Evolutionary conservation across 805 yeast genomes (phyloP).

Genomic region (Yamadazyma laniorum): DNA sequence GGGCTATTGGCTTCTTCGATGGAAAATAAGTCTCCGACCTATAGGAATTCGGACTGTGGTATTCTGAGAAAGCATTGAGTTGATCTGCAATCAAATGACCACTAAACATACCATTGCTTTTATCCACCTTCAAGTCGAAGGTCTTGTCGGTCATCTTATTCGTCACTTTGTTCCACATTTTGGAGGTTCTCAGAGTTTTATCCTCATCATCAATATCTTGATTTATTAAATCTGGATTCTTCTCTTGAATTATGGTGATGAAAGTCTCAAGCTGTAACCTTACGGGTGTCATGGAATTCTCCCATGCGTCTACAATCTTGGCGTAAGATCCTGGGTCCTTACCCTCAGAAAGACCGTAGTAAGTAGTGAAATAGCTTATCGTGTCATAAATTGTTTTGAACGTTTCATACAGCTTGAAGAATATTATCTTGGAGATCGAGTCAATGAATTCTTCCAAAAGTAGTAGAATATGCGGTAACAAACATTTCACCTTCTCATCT

Average conservation of each 20-base stretch:
- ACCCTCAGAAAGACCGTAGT: slow-evolving; percentile 22
- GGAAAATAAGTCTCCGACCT: slow-evolving; percentile 31
- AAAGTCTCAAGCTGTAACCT: slow-evolving; percentile 40
- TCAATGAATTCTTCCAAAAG: slow-evolving; percentile 50
- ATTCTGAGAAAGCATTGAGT: slow-evolving; percentile 26
- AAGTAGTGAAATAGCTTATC: slow-evolving; percentile 21
- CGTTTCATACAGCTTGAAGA: slow-evolving; percentile 38
- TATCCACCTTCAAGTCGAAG: slow-evolving; percentile 28
- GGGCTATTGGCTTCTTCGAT: slow-evolving; percentile 12
- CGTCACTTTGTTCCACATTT: slow-evolving; percentile 29
- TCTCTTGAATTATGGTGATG: slow-evolving; percentile 26
- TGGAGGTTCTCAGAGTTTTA: slow-evolving; percentile 20
- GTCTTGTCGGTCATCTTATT: slow-evolving; percentile 18
- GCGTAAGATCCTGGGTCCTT: slow-evolving; percentile 19
- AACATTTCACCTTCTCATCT: slow-evolving; percentile 38
- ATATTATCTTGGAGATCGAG: slow-evolving; percentile 35
- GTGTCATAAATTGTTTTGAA: slow-evolving; percentile 24
- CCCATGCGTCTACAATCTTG: slow-evolving; percentile 40
- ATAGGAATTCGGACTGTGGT: slow-evolving; percentile 24
- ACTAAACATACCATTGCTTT: slow-evolving; percentile 29
- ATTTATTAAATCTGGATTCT: slow-evolving; percentile 37
- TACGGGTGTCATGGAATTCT: slow-evolving; percentile 31
- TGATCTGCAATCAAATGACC: slow-evolving; percentile 33
- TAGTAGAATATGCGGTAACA: slow-evolving; percentile 47
- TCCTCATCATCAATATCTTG: slow-evolving; percentile 35